Evolutionary conservation across 495 filamentous ascomycete genomes (phyloP).

Genomic region (Penicillium atrosanguineum): DNA sequence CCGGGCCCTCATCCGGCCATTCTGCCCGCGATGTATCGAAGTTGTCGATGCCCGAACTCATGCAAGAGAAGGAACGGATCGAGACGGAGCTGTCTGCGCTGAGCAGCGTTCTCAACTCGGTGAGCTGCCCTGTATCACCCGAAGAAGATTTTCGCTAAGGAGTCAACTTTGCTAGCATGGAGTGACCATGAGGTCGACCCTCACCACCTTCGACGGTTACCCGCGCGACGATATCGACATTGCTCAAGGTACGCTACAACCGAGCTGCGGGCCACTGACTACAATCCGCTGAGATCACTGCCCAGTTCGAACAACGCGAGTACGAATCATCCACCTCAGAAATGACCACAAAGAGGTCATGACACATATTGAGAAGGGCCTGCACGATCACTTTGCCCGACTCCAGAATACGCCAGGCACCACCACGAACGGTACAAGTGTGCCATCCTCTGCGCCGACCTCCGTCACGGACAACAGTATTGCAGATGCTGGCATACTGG

Average conservation of each 20-base stretch:
- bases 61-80: constrained; percentile 72
- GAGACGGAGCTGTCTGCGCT: constrained; percentile 84
- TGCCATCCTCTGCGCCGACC: constrained; percentile 17
- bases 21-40: constrained; percentile 56
- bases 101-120: constrained; percentile 82
- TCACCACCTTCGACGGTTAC: constrained; percentile 90
- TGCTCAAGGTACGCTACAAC: constrained; percentile 70
- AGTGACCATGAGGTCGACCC: constrained; percentile 85
- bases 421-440: constrained; percentile 32
- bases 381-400: constrained; percentile 68
- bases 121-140: constrained; percentile 38
- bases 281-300: constrained; percentile 16
- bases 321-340: constrained; percentile 81
- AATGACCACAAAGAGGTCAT: constrained; percentile 95
- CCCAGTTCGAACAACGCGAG: constrained; percentile 82
- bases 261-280: neutral
- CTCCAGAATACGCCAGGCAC: constrained; percentile 31
- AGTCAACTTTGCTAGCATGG: constrained; percentile 61
- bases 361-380: constrained; percentile 70
- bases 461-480: constrained; percentile 6
- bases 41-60: constrained; percentile 60
- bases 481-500: constrained; percentile 41
- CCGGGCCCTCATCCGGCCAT: constrained; percentile 62
- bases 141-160: constrained; percentile 5
- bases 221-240: constrained; percentile 93